Percentiles rank a stretch among this genome's conserved stretches.
These are phyloP conservation scores for Emericellopsis cladophorae DNA, from an alignment of 2,329 filamentous ascomycete species.

Conservation along the genomic window DNA sequence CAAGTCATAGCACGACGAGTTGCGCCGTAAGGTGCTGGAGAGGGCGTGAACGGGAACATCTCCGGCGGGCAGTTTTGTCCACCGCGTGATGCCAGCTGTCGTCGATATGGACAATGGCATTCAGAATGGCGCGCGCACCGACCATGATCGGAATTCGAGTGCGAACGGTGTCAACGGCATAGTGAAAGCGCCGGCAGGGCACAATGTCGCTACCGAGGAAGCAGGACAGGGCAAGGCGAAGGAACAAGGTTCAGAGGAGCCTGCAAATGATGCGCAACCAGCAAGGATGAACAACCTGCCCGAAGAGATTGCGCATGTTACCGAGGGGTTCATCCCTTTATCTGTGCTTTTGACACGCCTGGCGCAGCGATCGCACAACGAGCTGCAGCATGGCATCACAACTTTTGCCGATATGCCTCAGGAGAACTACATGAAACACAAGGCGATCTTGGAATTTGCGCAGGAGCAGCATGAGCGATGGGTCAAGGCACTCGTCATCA, in stretches of 20 bases:
- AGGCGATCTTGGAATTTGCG: constrained; percentile 61
- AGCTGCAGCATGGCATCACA: constrained; percentile 56
- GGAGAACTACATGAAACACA: constrained; percentile 67
- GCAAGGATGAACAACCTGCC: constrained; percentile 44
- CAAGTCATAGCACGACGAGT: constrained; percentile 1
- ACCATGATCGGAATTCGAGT: constrained; percentile 38
- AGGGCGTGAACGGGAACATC: background rate
- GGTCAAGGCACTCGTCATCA: constrained; percentile 83
- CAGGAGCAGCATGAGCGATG: constrained; percentile 75
- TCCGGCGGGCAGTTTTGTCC: background rate
- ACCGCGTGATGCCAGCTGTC: constrained; percentile 32
- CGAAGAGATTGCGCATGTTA: constrained; percentile 57
- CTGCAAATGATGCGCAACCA: constrained; percentile 8
- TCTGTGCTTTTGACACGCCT: constrained; percentile 64
- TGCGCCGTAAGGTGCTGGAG: constrained; percentile 2
- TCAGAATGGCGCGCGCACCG: constrained; percentile 38
- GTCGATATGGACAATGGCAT: constrained; percentile 43
- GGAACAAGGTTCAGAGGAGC: constrained; percentile 7
- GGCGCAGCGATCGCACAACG: constrained; percentile 72
- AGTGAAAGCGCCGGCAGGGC: constrained; percentile 17
- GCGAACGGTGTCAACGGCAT: constrained; percentile 22
- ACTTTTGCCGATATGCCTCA: constrained; percentile 56
- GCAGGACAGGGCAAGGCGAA: constrained; percentile 8
- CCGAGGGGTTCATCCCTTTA: constrained; percentile 63
- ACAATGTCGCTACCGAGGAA: constrained; percentile 10